These are phyloP conservation scores for Fusarium keratoplasticum DNA, from an alignment of 2,329 filamentous ascomycete genomes.

Conservation along the genomic window DNA sequence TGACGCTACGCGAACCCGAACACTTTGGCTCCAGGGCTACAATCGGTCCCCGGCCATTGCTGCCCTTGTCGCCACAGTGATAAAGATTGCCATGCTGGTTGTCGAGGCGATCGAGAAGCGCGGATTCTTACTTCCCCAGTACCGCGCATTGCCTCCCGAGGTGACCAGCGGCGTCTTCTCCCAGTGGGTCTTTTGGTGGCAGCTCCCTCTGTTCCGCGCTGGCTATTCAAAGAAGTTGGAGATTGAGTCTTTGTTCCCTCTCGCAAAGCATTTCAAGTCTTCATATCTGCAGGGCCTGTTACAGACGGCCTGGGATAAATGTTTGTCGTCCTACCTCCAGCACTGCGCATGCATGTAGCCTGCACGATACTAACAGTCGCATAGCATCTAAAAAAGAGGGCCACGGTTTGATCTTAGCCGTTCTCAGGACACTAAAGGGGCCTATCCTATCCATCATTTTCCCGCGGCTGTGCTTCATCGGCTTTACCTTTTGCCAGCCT, in stretches of 20 bases:
- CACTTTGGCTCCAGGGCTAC: constrained; percentile 34
- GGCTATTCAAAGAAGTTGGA: constrained; percentile 25
- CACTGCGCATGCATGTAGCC: neutral
- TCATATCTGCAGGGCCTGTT: constrained; percentile 21
- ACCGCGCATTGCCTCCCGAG: constrained; percentile 12
- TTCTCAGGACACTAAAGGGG: constrained; percentile 14
- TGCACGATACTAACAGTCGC: neutral
- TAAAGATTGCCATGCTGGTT: constrained; percentile 17
- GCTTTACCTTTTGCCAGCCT: constrained; percentile 34
- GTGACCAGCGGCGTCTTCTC: constrained; percentile 22
- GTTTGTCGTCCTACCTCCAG: neutral
- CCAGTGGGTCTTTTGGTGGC: constrained; percentile 35
- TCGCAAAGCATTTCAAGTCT: constrained; percentile 30
- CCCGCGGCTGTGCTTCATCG: constrained; percentile 32
- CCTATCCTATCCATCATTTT: constrained; percentile 20
- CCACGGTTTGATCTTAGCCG: constrained; percentile 11
- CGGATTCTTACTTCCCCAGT: constrained; percentile 16
- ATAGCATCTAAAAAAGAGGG: constrained; percentile 9
- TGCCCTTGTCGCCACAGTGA: constrained; percentile 16
- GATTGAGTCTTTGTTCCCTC: constrained; percentile 20
- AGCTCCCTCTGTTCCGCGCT: constrained; percentile 17
- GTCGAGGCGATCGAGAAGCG: constrained; percentile 30
- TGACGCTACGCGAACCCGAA: constrained; percentile 22
- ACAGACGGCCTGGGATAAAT: constrained; percentile 17
- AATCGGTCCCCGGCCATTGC: constrained; percentile 8